phyloP scores from a whole-genome alignment of 2,329 filamentous ascomycete species.

The Delphinella strobiligena region DNA sequence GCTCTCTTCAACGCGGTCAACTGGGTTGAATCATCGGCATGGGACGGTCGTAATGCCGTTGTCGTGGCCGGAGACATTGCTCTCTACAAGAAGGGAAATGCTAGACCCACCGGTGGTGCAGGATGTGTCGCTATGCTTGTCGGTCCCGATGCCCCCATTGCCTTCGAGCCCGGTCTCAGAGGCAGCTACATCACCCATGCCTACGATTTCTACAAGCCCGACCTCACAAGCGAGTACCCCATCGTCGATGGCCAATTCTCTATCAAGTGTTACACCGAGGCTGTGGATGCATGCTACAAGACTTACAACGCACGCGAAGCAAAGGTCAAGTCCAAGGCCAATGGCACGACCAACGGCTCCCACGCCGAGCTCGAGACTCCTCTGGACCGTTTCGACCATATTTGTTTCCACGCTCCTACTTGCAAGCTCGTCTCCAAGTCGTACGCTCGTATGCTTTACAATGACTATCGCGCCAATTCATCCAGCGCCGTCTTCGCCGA shows the following conservation, averaged over 20 bases:
- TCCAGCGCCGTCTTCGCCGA: conserved; percentile 37
- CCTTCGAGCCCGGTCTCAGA: conserved; percentile 37
- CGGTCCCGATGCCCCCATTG: conserved; percentile 38
- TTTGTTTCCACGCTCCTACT: conserved; percentile 42
- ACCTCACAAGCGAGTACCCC: conserved; percentile 42
- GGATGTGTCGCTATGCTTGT: conserved; percentile 43
- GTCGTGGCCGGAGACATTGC: conserved; percentile 43
- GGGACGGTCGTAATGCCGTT: conserved; percentile 41
- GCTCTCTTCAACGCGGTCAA: conserved; percentile 42
- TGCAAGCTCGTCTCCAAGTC: conserved; percentile 45
- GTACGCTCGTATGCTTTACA: conserved; percentile 40
- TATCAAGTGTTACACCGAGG: conserved; percentile 41
- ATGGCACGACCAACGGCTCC: conserved; percentile 28
- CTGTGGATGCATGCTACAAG: conserved; percentile 42
- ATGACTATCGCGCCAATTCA: conserved; percentile 37
- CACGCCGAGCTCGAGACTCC: conserved; percentile 30
- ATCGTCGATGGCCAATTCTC: conserved; percentile 42
- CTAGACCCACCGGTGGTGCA: conserved; percentile 40
- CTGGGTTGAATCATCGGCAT: conserved; percentile 42
- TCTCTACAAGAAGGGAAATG: conserved; percentile 42
- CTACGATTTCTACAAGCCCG: conserved; percentile 45
- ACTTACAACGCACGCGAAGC: conserved; percentile 39
- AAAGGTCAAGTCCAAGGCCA: conserved; percentile 30
- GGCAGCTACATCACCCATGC: conserved; percentile 40
- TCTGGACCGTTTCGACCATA: conserved; percentile 42